A percentile compares a stretch with the other conserved stretches of the same genome.
phyloP scores from a whole-genome alignment of 2,329 filamentous ascomycete genomes.

The Ambrosiella xylebori region DNA sequence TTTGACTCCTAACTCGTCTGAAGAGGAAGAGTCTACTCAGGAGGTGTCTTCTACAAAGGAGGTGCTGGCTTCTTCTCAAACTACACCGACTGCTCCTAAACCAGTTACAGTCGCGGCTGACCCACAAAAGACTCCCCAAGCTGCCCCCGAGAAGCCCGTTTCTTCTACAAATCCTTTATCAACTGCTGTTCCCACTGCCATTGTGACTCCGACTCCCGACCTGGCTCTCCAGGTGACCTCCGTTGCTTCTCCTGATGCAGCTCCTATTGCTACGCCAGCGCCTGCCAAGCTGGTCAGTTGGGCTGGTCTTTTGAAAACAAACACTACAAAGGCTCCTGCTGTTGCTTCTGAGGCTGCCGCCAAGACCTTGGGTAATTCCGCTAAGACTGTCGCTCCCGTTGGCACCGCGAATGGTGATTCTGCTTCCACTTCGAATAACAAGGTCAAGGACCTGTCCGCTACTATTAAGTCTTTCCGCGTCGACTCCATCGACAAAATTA shows the following conservation, averaged over 20 bases:
- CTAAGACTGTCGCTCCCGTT: too few species aligned
- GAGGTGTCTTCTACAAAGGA: conserved; percentile 16
- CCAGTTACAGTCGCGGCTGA: conserved; percentile 1
- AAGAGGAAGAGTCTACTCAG: conserved; percentile 13
- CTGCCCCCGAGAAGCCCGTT: conserved; percentile 14
- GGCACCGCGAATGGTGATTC: conserved; percentile 11
- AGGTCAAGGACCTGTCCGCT: conserved; percentile 50
- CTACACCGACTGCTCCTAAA: background rate
- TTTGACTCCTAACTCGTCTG: conserved; percentile 7
- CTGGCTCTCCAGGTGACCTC: too few species aligned
- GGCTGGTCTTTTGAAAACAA: conserved; percentile 13
- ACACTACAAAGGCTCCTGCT: conserved; percentile 15
- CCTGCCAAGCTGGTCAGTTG: conserved; percentile 14
- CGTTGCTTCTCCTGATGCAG: conserved; percentile 15
- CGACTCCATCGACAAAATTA: conserved; percentile 44
- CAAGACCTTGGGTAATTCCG: too few species aligned
- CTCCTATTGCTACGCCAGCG: conserved; percentile 15
- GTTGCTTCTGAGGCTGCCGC: too few species aligned
- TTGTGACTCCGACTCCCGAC: conserved; percentile 8
- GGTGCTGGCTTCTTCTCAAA: conserved; percentile 15
- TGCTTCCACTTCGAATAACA: conserved; percentile 22
- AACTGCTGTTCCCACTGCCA: conserved; percentile 11
- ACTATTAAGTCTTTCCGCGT: conserved; percentile 59
- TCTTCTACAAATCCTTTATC: background rate
- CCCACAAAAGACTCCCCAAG: conserved; percentile 13